Evolutionary conservation across 768 basidiomycete genomes (phyloP), one percentile per base, ranked within the genome.

Genomic region (Mycena maculata): DNA sequence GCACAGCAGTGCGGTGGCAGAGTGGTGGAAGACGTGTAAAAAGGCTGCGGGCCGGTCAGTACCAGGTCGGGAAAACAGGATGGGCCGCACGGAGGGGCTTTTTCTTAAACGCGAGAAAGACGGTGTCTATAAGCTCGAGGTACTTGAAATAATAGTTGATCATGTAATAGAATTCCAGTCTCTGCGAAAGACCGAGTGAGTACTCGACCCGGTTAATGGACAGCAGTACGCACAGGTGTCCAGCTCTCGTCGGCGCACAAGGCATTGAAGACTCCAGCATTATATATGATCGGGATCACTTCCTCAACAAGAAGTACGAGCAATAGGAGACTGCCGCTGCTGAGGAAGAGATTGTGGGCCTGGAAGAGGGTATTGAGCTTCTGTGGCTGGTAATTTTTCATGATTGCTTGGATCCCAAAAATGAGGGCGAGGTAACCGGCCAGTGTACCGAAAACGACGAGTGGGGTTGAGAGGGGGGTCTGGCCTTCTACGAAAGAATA

Each of bases 81-180:
- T 23, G 7, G 49, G 25, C 80, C 90, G 67, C 75, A 96, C 96
- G 93, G 54, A 99, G 85, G 18, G 95, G 95, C 81, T 99, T 99
- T 87, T 99, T 99, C 89, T 99, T 99, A 74, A 98, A 82, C 12
- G 93, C 94, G 71, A 99, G 89, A 87, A 99, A 99, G 71, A 98
- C 88, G 16, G 98, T 99, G 84, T 99, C 98, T 69, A 97, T 78
- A 65, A 99, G 88, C 81, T 99, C 98, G 70, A 98, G 82, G 79
- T 98, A 99, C 79, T 98, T 98, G 88, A 98, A 94, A 81, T 91
- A 96, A 83, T 99, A 99, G 84, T 99, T 99, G 85, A 98, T 85
- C 86, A 99, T 95, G 84, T 99, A 99, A 84, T 94, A 98, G 75
- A 96, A 92, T 82, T 98, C 93, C 78, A 98, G 85, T 77, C 87